Evolutionary conservation across 768 basidiomycete genomes (phyloP).

Genomic region (Hortiboletus flavorubellus): DNA sequence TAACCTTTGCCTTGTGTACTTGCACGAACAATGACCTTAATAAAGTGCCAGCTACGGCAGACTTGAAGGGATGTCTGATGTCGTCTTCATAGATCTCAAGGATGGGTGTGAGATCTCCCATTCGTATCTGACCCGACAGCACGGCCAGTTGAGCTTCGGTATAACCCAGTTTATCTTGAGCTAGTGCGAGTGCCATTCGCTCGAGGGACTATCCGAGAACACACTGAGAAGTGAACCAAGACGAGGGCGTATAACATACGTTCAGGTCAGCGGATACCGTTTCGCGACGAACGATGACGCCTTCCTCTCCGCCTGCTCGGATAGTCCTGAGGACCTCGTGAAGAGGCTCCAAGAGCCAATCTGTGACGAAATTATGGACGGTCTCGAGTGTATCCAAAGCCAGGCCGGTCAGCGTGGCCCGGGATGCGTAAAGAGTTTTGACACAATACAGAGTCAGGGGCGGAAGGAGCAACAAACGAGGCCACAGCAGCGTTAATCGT

Average conservation of each 20-base stretch:
- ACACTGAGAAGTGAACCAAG: not conserved
- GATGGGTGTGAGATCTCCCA: conserved; percentile 85
- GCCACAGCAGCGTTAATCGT: conserved; percentile 72
- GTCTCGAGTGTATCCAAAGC: conserved; percentile 64
- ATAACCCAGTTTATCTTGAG: conserved; percentile 74
- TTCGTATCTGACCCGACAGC: conserved; percentile 61
- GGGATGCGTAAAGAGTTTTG: conserved; percentile 53
- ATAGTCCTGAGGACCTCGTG: conserved; percentile 80
- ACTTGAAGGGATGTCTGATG: conserved; percentile 82
- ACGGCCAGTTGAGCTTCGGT: conserved; percentile 57
- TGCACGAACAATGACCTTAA: conserved; percentile 87
- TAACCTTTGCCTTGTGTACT: conserved; percentile 91
- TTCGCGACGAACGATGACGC: conserved; percentile 73
- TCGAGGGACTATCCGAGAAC: conserved; percentile 68
- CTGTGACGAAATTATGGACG: conserved; percentile 64
- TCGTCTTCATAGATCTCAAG: conserved; percentile 89
- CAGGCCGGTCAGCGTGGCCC: conserved; percentile 53
- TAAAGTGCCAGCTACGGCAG: conserved; percentile 75
- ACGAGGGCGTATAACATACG: conserved; percentile 38
- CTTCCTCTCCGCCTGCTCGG: conserved; percentile 71
- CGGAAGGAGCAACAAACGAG: conserved; percentile 73
- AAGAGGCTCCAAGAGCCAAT: conserved; percentile 88
- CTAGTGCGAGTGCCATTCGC: conserved; percentile 86
- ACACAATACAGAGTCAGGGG: conserved; percentile 55
- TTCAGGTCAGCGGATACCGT: conserved; percentile 84